A percentile compares a stretch with the other conserved stretches of the same genome.
Evolutionary conservation across 768 basidiomycete species (phyloP).

Genomic region (Polyporus arcularius): DNA sequence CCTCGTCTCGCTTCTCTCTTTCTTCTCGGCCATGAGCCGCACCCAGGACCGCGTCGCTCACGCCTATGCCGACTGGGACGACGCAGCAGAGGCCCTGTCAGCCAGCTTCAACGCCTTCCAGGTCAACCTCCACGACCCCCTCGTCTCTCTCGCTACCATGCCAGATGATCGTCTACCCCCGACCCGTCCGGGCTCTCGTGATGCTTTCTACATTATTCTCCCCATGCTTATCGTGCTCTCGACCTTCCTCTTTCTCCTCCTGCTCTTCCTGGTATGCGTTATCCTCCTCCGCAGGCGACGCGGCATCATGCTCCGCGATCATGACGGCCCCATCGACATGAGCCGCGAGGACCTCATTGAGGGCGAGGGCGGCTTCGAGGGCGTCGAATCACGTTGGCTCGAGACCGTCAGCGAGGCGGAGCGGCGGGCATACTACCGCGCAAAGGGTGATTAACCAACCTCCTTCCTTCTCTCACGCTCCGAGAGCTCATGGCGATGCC

Average conservation of each 20-base stretch:
- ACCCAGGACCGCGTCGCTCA: slow-evolving; percentile 13
- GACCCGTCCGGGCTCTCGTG: slow-evolving; percentile 37
- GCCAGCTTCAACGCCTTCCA: slow-evolving; percentile 14
- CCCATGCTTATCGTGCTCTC: slow-evolving; percentile 93
- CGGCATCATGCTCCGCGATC: slow-evolving; percentile 79
- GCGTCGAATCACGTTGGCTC: slow-evolving; percentile 91
- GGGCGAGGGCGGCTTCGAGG: slow-evolving; percentile 92
- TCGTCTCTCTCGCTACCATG: neutral
- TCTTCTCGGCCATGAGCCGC: slow-evolving; percentile 16
- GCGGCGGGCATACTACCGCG: slow-evolving; percentile 73
- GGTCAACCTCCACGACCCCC: slow-evolving; percentile 6
- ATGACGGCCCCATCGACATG: slow-evolving; percentile 92
- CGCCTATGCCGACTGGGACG: slow-evolving; percentile 16
- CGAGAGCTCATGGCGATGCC: slow-evolving; percentile 8
- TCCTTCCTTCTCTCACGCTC: neutral
- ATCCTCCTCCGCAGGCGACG: slow-evolving; percentile 78
- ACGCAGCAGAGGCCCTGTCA: slow-evolving; percentile 18
- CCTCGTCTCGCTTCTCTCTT: slow-evolving; percentile 5
- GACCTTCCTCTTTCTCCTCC: slow-evolving; percentile 88
- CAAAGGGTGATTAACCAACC: slow-evolving; percentile 67
- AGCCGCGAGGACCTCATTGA: slow-evolving; percentile 87
- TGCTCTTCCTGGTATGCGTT: slow-evolving; percentile 89
- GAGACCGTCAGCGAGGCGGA: slow-evolving; percentile 72
- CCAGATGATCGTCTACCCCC: slow-evolving; percentile 16
- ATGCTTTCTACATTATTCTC: slow-evolving; percentile 83